Percentiles rank a stretch among this genome's conserved stretches.
Conservation (phyloP, 2,329 filamentous ascomycete genomes). For the Magnaporthiopsis poae region DNA sequence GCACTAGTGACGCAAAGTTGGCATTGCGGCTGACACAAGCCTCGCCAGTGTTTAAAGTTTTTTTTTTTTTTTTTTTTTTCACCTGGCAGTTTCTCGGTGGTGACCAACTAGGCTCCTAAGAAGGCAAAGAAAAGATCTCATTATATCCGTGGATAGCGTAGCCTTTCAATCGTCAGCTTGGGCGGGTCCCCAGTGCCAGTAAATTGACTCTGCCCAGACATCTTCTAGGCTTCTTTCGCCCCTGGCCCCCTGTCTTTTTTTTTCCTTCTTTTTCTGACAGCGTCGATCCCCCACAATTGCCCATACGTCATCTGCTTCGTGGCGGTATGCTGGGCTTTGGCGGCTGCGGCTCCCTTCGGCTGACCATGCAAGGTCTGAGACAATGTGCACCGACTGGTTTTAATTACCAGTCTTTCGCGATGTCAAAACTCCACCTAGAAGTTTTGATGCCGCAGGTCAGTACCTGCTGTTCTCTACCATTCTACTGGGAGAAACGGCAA, state of each 20-base stretch:
- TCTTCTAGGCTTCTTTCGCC: background rate
- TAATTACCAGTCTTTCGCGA: constrained; percentile 83
- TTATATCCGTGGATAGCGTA: background rate
- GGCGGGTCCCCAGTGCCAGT: background rate
- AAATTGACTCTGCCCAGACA: background rate
- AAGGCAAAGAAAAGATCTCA: background rate
- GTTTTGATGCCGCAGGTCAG: background rate
- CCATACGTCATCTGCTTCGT: background rate
- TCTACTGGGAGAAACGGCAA: too few relatives aligned
- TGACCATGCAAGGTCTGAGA: background rate
- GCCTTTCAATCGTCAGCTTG: background rate
- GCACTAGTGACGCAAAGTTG: background rate
- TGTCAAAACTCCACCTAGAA: constrained; percentile 73
- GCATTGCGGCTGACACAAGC: background rate
- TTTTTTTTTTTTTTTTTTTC: background rate
- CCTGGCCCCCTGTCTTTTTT: constrained; percentile 2
- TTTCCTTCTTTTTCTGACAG: background rate
- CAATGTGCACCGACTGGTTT: background rate
- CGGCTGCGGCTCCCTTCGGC: background rate
- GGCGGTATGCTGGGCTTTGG: background rate
- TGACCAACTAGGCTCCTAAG: background rate
- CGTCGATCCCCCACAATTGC: background rate
- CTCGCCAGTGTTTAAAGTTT: background rate
- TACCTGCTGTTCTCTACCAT: background rate
- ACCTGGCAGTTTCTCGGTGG: background rate